Percentiles rank a stretch among this genome's conserved stretches.
Conservation (phyloP, 495 filamentous ascomycete species). For the Pyrenula aspistea region DNA sequence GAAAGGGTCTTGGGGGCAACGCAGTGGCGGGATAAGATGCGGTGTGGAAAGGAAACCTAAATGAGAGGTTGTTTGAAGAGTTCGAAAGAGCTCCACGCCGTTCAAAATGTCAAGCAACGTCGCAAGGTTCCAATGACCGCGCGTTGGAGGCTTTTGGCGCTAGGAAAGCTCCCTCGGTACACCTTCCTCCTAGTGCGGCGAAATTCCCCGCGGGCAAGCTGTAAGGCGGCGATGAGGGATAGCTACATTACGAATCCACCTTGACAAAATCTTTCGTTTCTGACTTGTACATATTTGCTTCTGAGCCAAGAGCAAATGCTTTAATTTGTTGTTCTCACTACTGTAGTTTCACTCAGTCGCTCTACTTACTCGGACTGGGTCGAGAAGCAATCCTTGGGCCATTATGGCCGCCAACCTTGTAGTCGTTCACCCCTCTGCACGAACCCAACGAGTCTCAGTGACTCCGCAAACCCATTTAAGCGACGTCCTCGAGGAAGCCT, state of each 20-base stretch:
- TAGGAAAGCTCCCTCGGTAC: not conserved
- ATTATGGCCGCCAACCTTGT: conserved; percentile 91
- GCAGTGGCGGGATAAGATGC: too few species aligned
- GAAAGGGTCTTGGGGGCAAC: too few species aligned
- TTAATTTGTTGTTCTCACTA: not conserved
- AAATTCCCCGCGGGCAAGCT: not conserved
- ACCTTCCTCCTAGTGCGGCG: not conserved
- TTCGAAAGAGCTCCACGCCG: not conserved
- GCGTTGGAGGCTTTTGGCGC: not conserved
- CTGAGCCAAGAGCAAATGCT: not conserved
- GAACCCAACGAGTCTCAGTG: conserved; percentile 69
- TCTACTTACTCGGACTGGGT: not conserved
- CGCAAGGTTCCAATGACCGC: not conserved
- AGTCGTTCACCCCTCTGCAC: conserved; percentile 66
- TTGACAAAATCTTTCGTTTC: too few species aligned
- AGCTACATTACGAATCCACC: not conserved
- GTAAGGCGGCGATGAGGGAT: too few species aligned
- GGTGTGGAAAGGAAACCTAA: too few species aligned
- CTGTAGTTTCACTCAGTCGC: not conserved
- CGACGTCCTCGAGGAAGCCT: conserved; percentile 79
- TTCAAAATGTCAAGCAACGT: not conserved
- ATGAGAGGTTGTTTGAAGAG: too few species aligned
- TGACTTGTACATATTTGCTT: too few species aligned
- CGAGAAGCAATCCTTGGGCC: too few species aligned
- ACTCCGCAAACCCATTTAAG: conserved; percentile 65